Evolutionary conservation across 352 stramenopile genomes (phyloP), one percentile per base, ranked within the genome.

Genomic region (Phytophthora sansomeana): DNA sequence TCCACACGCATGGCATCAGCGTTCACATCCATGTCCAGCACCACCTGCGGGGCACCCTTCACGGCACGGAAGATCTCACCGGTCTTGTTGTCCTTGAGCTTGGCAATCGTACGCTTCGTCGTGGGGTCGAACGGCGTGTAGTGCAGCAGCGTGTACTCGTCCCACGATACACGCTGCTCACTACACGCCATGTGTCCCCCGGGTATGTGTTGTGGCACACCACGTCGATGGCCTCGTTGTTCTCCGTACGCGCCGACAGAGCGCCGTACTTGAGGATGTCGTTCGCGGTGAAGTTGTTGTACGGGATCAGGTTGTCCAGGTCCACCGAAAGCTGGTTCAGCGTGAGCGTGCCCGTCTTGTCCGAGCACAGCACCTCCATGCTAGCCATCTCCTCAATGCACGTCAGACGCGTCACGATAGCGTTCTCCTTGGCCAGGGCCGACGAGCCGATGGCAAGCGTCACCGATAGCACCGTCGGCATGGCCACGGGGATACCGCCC

Each of bases 321-420:
- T 97, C 87, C 49, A 99, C 92, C 28, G 95, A 98, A 77, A 99
- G 97, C 58, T 97, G 83, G 77, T 99, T 99, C 69, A 98, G 83
- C 19, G 95, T 98, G 5, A 98, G 81, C 29, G 94, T 98, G 44
- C 91, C 93, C 26, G 94, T 98, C 85, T 98, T 98, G 78, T 99
- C 96, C 39, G 90, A 97, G 81, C 95, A 98, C 48, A 98, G 74
- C 57, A 98, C 85, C 64, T 91, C 83, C 91, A 98, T 98, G 39
- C 72, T 82, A n/a, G 92, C 93, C 66, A 98, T 89, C 59, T 97
- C 89, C 59, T 98, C 89, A 77, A 98, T 97, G 32, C 92, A 96
- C 48, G 87, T 93, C 33, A 98, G 68, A 64, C 92, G 83, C 26
- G 91, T 94, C 38, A 98, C 92, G 57, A 98, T 98, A 42, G 91